These are phyloP conservation scores for Aspergillus ustus DNA, from an alignment of 2,329 filamentous ascomycete genomes.

Conservation along the genomic window DNA sequence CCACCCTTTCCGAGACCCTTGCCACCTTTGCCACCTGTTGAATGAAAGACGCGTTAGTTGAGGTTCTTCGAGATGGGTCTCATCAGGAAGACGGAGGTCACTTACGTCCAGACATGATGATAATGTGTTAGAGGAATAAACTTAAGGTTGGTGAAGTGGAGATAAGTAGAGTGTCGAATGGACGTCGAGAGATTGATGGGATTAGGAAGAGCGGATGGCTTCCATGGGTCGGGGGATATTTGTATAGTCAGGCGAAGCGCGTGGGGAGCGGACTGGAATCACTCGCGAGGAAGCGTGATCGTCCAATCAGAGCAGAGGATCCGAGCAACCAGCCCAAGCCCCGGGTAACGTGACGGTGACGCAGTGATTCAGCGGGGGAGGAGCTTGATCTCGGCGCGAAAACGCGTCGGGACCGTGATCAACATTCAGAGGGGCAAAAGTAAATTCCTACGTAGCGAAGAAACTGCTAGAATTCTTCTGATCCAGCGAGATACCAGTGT, in stretches of 20 bases:
- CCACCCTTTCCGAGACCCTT: conserved; percentile 98
- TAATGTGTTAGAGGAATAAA: conserved; percentile 34
- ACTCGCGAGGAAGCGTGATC: conserved; percentile 39
- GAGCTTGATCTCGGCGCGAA: conserved; percentile 33
- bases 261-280: conserved; percentile 40
- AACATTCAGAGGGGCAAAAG: conserved; percentile 17
- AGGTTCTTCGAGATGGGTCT: conserved; percentile 18
- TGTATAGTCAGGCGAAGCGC: conserved; percentile 38
- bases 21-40: conserved; percentile 85
- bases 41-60: conserved; percentile 51
- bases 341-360: conserved; percentile 32
- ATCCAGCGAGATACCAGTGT: conserved; percentile 23
- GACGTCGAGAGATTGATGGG: conserved; percentile 26
- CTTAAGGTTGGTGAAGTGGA: conserved; percentile 36
- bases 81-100: conserved; percentile 28
- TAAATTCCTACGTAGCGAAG: conserved; percentile 22
- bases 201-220: conserved; percentile 30
- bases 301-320: conserved; percentile 43
- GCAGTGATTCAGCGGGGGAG: conserved; percentile 29
- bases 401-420: conserved; percentile 27
- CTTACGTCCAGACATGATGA: conserved; percentile 66
- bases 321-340: conserved; percentile 34
- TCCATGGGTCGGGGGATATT: conserved; percentile 43
- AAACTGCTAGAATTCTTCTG: conserved; percentile 18
- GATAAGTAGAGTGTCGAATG: conserved; percentile 32